Base-by-base conservation (phyloP, 768 basidiomycete genomes). In the Amanita subjunquillea region DNA sequence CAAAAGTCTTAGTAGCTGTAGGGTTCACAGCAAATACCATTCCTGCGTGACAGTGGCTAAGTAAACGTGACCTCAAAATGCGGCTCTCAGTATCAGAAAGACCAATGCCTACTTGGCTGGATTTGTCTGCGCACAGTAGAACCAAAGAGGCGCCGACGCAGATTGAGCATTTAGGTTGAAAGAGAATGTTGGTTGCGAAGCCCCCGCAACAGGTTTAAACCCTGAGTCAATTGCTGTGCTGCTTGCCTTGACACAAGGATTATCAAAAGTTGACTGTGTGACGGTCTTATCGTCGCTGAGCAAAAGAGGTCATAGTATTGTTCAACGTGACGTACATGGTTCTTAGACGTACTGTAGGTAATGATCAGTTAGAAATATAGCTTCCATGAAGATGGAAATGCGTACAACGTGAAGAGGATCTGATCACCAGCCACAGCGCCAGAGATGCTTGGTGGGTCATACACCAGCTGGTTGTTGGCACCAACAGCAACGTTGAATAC, bases 211-310 rank as follows among this genome's bases (percentile, higher is more conserved):
- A 30, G 65, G 57, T 58, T 68, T 67, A 72, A 77, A 83, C 36
- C 77, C 79, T 9, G 80, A 81, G 65, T 77, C 70, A 46, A 74
- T 61, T 38, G 76, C 78, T 27, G 50, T 43, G 20, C 39, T 22
- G 20, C 29, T 67, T 58, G 67, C 55, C 54, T 63, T 58, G 4
- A 60, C 57, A 63, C 82, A 85, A 25, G 83, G 83, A 46, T 53
- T 59, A 40, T 71, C 67, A 57, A 85, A 83, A 37, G 77, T 76
- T 7, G 80, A 82, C 62, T 82, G 78, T 6, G 80, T 81, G 47
- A 79, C 75, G 15, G 78, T 74, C 77, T 81, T 58, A 13, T 51
- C 4, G 20, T 36, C 4, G 40, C 2, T 50, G 30, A 50, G 25
- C 17, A 17, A 41, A n/a, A 17, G n/a, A 8, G 23, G 9, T 29